A percentile compares a stretch with the other conserved stretches of the same genome.
Evolutionary conservation across 2,329 filamentous ascomycete species (phyloP).

Genomic region (Rhynchosporium graminicola): DNA sequence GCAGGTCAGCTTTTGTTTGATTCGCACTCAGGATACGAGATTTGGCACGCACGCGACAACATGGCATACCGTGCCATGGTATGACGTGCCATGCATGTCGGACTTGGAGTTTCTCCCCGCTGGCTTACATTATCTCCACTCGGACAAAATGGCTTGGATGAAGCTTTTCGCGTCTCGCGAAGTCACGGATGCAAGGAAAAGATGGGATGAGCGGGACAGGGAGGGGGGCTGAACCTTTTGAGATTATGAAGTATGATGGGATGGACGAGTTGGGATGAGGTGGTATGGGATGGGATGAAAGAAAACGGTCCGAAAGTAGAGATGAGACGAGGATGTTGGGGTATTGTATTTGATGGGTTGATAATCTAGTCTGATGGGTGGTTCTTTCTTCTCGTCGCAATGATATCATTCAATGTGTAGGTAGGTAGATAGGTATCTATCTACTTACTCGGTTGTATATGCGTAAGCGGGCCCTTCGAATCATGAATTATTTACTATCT

Average conservation of each 20-base stretch:
- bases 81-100: background rate
- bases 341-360: background rate
- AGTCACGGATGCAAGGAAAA: too few relatives aligned
- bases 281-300: background rate
- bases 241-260: too few relatives aligned
- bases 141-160: background rate
- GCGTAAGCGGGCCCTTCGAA: too few relatives aligned
- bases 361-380: too few relatives aligned
- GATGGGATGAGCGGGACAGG: background rate
- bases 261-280: background rate
- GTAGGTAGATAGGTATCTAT: too few relatives aligned
- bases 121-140: background rate
- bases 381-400: too few relatives aligned
- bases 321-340: background rate
- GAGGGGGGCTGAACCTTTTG: background rate
- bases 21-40: too few relatives aligned
- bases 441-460: too few relatives aligned
- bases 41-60: background rate
- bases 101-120: background rate
- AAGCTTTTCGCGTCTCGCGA: conserved; percentile 1
- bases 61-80: background rate
- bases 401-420: too few relatives aligned
- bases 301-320: background rate
- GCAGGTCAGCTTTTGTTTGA: too few relatives aligned
- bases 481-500: too few relatives aligned